A percentile compares a stretch with the other conserved stretches of the same genome.
phyloP scores from a whole-genome alignment of 208 protist genomes.

The Crithidia brevicula region DNA sequence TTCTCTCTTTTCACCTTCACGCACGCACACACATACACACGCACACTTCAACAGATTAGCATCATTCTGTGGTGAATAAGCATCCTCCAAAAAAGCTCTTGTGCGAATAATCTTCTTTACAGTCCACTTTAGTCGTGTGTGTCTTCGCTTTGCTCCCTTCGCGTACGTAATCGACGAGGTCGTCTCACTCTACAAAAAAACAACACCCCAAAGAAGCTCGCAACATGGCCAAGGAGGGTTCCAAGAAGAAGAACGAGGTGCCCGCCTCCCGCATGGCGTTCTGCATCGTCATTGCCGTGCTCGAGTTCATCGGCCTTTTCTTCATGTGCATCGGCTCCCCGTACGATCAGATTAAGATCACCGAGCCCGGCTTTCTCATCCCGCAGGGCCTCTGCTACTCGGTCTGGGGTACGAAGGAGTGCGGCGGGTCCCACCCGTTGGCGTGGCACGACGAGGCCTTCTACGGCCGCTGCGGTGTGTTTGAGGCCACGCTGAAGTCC shows the following conservation, averaged over 20 bases:
- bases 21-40: background rate
- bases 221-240: slow-evolving; percentile 24
- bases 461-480: slow-evolving; percentile 35
- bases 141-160: slow-evolving; percentile 1
- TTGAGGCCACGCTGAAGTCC: slow-evolving; percentile 40
- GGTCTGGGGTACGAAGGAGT: slow-evolving; percentile 34
- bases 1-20: background rate
- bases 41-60: background rate
- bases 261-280: slow-evolving; percentile 10
- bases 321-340: slow-evolving; percentile 39
- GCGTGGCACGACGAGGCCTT: slow-evolving; percentile 33
- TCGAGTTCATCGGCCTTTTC: slow-evolving; percentile 37
- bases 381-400: slow-evolving; percentile 34
- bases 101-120: background rate
- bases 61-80: slow-evolving; percentile 19
- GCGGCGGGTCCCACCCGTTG: slow-evolving; percentile 27
- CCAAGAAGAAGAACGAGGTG: slow-evolving; percentile 32
- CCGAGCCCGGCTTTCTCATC: slow-evolving; percentile 2
- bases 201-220: background rate
- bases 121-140: background rate
- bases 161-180: slow-evolving; percentile 10
- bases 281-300: slow-evolving; percentile 20
- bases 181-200: slow-evolving; percentile 5
- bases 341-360: slow-evolving; percentile 40
- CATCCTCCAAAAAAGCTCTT: slow-evolving; percentile 1